Evolutionary conservation across 805 yeast genomes (phyloP).

Genomic region (Yamadazyma olivae): DNA sequence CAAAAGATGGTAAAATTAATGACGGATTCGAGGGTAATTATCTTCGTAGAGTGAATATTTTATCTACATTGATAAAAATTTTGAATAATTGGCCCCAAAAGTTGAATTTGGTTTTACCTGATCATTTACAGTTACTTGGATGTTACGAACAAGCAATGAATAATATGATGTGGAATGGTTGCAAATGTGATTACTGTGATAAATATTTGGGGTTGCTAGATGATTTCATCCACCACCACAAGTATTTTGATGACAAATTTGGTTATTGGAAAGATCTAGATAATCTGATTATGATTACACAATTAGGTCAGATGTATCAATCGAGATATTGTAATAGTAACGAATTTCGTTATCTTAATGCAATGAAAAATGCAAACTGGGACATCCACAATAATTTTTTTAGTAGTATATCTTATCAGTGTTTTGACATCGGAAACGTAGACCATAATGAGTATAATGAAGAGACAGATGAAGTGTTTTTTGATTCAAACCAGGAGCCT

Average conservation of each 20-base stretch:
- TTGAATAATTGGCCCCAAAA: constrained; percentile 7
- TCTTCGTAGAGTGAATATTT: constrained; percentile 53
- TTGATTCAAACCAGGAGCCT: constrained; percentile 8
- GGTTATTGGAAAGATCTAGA: constrained; percentile 58
- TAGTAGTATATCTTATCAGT: constrained; percentile 26
- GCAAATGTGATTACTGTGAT: constrained; percentile 59
- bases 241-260: constrained; percentile 46
- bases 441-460: constrained; percentile 39
- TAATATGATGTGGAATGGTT: constrained; percentile 75
- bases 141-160: constrained; percentile 72
- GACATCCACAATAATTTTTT: constrained; percentile 11
- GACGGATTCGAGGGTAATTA: constrained; percentile 78
- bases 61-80: constrained; percentile 22
- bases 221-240: constrained; percentile 60
- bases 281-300: constrained; percentile 54
- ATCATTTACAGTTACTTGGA: constrained; percentile 55
- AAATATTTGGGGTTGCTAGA: constrained; percentile 52
- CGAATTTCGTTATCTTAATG: constrained; percentile 10
- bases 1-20: constrained; percentile 50
- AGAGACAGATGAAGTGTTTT: constrained; percentile 21
- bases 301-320: constrained; percentile 36
- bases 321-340: constrained; percentile 5
- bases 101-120: constrained; percentile 52
- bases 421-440: constrained; percentile 28
- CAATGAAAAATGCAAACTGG: constrained; percentile 4